Conservation (phyloP, 495 filamentous ascomycete genomes). For the Cudoniella acicularis region DNA sequence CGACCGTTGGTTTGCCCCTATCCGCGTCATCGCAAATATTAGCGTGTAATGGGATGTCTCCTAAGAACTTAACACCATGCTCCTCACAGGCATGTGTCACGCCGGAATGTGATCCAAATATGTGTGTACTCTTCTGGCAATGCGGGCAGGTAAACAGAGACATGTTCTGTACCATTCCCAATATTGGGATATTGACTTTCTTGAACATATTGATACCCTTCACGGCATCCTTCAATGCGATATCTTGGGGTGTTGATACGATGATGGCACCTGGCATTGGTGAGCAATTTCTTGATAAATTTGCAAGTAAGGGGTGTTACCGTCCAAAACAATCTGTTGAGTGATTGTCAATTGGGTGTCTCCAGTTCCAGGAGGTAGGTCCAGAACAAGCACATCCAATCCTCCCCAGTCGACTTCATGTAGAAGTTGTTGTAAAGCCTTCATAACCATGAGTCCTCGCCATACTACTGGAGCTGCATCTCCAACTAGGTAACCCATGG, state of each 20-base stretch:
- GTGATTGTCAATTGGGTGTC: conserved; percentile 92
- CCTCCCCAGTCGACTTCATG: conserved; percentile 90
- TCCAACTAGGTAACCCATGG: conserved; percentile 89
- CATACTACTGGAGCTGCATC: conserved; percentile 84
- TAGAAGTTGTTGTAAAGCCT: conserved; percentile 91
- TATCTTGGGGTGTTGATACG: conserved; percentile 88
- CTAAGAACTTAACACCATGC: conserved; percentile 70
- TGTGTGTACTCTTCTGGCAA: conserved; percentile 67
- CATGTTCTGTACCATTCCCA: conserved; percentile 99
- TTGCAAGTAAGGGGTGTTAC: conserved; percentile 32
- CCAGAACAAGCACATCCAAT: conserved; percentile 79
- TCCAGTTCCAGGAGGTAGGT: conserved; percentile 91
- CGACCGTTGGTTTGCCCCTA: conserved; percentile 84
- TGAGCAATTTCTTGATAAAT: conserved; percentile 2
- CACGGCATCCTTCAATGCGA: conserved; percentile 83
- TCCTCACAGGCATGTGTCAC: conserved; percentile 57
- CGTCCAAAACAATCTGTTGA: conserved; percentile 84
- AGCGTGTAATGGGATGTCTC: conserved; percentile 86
- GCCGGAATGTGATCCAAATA: conserved; percentile 57
- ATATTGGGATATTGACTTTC: conserved; percentile 66
- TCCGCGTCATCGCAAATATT: conserved; percentile 87
- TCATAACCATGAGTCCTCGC: conserved; percentile 96
- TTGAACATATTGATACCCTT: conserved; percentile 90
- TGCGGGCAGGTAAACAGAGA: conserved; percentile 76
- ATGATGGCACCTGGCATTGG: conserved; percentile 64